Percentiles rank a stretch among this genome's conserved stretches.
Evolutionary conservation across 116 monocot genomes (phyloP).

Genomic region (Dioscorea cayenensis): DNA sequence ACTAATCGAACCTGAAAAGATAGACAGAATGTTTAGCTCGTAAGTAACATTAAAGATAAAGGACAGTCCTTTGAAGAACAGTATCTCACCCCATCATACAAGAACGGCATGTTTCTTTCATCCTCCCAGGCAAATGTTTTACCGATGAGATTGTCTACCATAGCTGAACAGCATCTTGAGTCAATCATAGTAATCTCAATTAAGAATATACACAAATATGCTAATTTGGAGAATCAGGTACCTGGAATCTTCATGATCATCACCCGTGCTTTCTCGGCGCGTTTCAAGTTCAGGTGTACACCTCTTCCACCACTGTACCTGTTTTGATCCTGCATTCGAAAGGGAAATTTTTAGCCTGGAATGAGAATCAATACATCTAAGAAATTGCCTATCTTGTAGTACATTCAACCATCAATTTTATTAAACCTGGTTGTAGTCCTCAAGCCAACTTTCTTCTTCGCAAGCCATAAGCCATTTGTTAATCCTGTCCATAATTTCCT

Average conservation of each 20-base stretch:
- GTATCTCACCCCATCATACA: constrained; percentile 74
- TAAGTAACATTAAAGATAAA: neutral
- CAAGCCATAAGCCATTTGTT: constrained; percentile 9
- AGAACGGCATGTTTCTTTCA: constrained; percentile 51
- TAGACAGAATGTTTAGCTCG: neutral
- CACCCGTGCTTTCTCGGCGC: constrained; percentile 68
- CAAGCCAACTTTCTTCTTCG: constrained; percentile 14
- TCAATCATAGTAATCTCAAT: neutral
- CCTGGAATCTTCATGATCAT: constrained; percentile 68
- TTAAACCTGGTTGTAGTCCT: constrained; percentile 36
- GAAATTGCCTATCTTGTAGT: neutral
- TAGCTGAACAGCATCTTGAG: constrained; percentile 25
- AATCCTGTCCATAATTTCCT: constrained; percentile 11
- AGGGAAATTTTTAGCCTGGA: neutral
- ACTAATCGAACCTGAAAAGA: constrained; percentile 53
- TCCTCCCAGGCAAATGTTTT: constrained; percentile 72
- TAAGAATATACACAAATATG: neutral
- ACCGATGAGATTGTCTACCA: constrained; percentile 59
- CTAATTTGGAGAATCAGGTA: constrained; percentile 10
- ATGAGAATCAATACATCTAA: neutral
- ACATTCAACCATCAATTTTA: neutral
- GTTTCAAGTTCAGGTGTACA: constrained; percentile 65
- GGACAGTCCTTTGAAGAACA: neutral
- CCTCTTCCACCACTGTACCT: constrained; percentile 61
- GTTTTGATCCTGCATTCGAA: constrained; percentile 43